Evolutionary conservation across 1,284 basidiomycete species (phyloP), one percentile per base, ranked within the genome.

Genomic region (Cryptococcus sp.): DNA sequence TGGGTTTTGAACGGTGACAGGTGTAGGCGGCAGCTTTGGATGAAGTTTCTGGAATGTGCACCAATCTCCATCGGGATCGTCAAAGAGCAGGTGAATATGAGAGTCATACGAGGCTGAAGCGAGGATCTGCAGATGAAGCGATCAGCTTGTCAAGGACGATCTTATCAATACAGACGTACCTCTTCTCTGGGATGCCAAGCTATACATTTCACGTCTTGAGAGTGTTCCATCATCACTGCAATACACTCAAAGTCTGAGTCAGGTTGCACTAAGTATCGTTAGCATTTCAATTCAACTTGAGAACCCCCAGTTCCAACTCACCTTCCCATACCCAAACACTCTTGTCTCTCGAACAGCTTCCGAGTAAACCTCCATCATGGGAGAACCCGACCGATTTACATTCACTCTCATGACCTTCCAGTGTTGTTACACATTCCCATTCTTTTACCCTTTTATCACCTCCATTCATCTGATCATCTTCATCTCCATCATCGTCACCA

Each of bases 321-420:
- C 91, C 89, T 82, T 98, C 96, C 95, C 96, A 99, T 49, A 98
- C 84, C 96, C 96, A 98, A 0, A 98, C 94, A 13, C 89, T 91
- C 78, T 98, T 97, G 78, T 98, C 96, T 57, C 96, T 81, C 65
- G 89, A 89, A 71, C 94, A 97, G 65, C 87, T 93, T 5, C 95
- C 95, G 14, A 99, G 80, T 32, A 97, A 77, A 4, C 82, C 87
- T 0, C 94, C 96, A 31, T 80, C 80, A 34, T 70, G 65, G 15
- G 89, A 94, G 77, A 91, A 98, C 3, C 86, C 89, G 0, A 98
- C 89, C 63, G 87, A 84, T 80, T 99, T 99, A 80, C 94, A 97
- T 74, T 99, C 96, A 50, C 88, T 94, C 74, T 98, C 96, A 72
- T 98, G 96, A 0, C 96, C 96, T 72, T 98, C 94, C 36, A 98